These are phyloP conservation scores for Neurospora sp. DNA, from an alignment of 495 filamentous ascomycete species.

Conservation along the genomic window DNA sequence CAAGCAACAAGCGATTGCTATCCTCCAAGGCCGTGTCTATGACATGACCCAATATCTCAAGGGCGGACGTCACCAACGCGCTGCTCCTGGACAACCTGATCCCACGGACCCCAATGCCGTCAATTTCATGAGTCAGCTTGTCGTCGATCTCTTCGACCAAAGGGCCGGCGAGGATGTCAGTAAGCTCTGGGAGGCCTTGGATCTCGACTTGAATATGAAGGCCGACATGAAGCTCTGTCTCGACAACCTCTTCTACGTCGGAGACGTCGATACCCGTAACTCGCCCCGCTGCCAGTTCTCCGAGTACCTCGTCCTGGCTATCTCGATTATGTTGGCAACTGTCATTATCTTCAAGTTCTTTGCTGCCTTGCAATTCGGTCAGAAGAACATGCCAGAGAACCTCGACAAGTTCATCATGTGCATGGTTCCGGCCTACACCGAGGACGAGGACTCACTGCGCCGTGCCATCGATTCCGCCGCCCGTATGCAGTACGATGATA, in stretches of 20 bases:
- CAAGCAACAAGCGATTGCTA: slow-evolving; percentile 59
- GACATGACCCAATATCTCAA: slow-evolving; percentile 79
- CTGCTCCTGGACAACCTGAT: slow-evolving; percentile 33
- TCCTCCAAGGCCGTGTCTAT: slow-evolving; percentile 74
- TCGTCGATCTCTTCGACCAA: slow-evolving; percentile 68
- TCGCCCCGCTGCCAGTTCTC: slow-evolving; percentile 79
- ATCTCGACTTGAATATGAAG: slow-evolving; percentile 43
- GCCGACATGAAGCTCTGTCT: slow-evolving; percentile 72
- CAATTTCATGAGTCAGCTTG: slow-evolving; percentile 72
- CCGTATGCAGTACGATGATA: slow-evolving; percentile 95
- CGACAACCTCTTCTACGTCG: slow-evolving; percentile 92
- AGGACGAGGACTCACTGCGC: slow-evolving; percentile 93
- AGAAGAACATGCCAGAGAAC: slow-evolving; percentile 86
- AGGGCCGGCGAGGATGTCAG: slow-evolving; percentile 71
- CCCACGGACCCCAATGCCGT: slow-evolving; percentile 43
- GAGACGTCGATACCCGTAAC: slow-evolving; percentile 84
- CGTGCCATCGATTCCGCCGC: slow-evolving; percentile 95
- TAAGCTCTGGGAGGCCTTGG: slow-evolving; percentile 66
- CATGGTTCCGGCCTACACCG: slow-evolving; percentile 95
- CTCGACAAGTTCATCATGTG: slow-evolving; percentile 98
- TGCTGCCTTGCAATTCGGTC: slow-evolving; percentile 86
- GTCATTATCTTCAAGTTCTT: slow-evolving; percentile 96
- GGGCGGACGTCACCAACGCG: slow-evolving; percentile 59
- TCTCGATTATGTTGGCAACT: slow-evolving; percentile 67
- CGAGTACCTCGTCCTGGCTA: slow-evolving; percentile 82